Percentiles rank a stretch among this genome's conserved stretches.
These are phyloP conservation scores for Mikania micrantha DNA, from an alignment of 129 eudicot genomes.

Conservation along the genomic window DNA sequence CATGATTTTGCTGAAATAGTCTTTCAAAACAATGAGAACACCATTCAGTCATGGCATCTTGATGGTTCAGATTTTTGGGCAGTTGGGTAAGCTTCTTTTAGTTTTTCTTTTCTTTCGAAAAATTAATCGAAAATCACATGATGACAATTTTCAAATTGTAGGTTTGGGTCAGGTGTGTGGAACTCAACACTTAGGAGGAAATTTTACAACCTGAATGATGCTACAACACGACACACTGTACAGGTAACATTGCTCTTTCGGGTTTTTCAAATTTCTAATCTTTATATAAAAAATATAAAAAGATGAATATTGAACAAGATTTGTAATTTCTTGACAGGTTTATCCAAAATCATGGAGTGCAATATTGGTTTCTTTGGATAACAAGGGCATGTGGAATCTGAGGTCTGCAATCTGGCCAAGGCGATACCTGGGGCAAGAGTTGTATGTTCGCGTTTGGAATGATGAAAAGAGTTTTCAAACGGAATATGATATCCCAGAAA, in stretches of 20 bases:
- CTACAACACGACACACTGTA: constrained; percentile 57
- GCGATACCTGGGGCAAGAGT: constrained; percentile 63
- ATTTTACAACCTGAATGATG: constrained; percentile 65
- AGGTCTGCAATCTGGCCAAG: constrained; percentile 85
- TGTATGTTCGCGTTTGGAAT: constrained; percentile 60
- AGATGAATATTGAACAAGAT: neutral
- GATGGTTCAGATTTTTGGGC: constrained; percentile 80
- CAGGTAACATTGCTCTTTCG: constrained; percentile 45
- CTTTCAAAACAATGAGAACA: constrained; percentile 70
- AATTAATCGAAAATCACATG: neutral
- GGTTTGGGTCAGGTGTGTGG: constrained; percentile 74
- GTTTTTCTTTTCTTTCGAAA: neutral
- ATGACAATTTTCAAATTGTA: constrained; percentile 18
- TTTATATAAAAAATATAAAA: neutral
- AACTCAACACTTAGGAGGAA: constrained; percentile 39
- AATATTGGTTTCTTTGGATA: constrained; percentile 71
- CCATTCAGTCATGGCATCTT: constrained; percentile 78
- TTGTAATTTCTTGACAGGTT: constrained; percentile 34
- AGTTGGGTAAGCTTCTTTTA: constrained; percentile 59
- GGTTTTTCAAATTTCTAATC: neutral
- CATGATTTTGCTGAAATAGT: constrained; percentile 68
- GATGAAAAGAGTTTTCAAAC: constrained; percentile 37
- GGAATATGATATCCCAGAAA: constrained; percentile 51
- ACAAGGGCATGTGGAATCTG: constrained; percentile 88
- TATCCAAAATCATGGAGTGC: constrained; percentile 79